Evolutionary conservation across 2,329 filamentous ascomycete species (phyloP).

Genomic region (Beauveria sp.): DNA sequence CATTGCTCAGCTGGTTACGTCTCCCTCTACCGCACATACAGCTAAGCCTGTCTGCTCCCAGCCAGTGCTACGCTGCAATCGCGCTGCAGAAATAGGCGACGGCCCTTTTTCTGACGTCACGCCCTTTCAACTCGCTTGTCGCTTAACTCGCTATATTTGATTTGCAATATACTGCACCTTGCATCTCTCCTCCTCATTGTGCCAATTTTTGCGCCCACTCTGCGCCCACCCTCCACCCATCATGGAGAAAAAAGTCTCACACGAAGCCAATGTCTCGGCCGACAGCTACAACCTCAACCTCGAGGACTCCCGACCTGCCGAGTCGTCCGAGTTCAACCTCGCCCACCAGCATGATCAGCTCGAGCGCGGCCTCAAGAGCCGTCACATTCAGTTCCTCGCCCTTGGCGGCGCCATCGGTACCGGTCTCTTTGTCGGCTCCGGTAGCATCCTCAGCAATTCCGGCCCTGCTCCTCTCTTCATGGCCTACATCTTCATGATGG

Average conservation of each 20-base stretch:
- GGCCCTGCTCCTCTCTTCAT: slow-evolving; percentile 64
- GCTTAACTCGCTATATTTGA: neutral
- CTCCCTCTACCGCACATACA: slow-evolving; percentile 10
- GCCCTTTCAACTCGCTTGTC: neutral
- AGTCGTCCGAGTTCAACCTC: slow-evolving; percentile 27
- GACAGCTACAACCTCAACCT: slow-evolving; percentile 20
- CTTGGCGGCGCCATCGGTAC: slow-evolving; percentile 54
- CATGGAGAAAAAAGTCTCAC: slow-evolving; percentile 16
- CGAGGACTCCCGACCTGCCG: slow-evolving; percentile 18
- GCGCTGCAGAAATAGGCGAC: neutral
- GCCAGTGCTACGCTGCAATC: neutral
- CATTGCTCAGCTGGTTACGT: slow-evolving; percentile 6
- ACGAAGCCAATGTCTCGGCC: slow-evolving; percentile 11
- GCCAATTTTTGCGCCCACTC: too few species aligned
- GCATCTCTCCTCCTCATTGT: neutral
- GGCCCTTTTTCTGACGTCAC: slow-evolving; percentile 3
- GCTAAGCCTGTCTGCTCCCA: neutral
- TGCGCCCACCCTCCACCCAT: neutral
- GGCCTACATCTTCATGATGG: slow-evolving; percentile 53
- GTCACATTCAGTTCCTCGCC: slow-evolving; percentile 54
- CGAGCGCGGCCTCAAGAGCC: slow-evolving; percentile 49
- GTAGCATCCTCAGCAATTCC: slow-evolving; percentile 44
- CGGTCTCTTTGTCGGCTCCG: slow-evolving; percentile 56
- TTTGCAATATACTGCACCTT: neutral
- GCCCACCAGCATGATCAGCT: slow-evolving; percentile 36